A percentile compares a stretch with the other conserved stretches of the same genome.
phyloP scores from a whole-genome alignment of 176 grass and related monocot genomes.

The Cenchrus americanus region DNA sequence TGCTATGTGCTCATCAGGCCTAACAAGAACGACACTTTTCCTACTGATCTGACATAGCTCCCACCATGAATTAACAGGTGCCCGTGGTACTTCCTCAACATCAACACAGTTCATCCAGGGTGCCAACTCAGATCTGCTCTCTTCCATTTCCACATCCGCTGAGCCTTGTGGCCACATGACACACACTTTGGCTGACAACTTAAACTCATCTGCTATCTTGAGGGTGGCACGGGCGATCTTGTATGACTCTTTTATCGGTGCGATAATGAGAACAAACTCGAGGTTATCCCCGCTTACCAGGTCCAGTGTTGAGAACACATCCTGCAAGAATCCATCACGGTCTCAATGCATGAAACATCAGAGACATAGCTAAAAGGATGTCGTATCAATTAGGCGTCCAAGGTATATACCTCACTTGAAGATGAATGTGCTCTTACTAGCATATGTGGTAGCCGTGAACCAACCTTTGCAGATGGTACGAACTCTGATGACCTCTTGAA shows the following conservation, averaged over 20 bases:
- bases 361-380: neutral
- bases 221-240: constrained; percentile 57
- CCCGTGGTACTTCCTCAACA: constrained; percentile 59
- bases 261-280: constrained; percentile 82
- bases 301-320: constrained; percentile 72
- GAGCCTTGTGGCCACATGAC: constrained; percentile 80
- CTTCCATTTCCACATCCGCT: constrained; percentile 19
- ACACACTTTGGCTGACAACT: constrained; percentile 66
- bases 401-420: constrained; percentile 59
- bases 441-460: constrained; percentile 79
- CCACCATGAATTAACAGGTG: constrained; percentile 69
- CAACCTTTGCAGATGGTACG: constrained; percentile 70
- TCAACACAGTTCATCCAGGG: constrained; percentile 70
- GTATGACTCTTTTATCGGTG: constrained; percentile 74
- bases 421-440: constrained; percentile 46
- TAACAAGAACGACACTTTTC: constrained; percentile 69
- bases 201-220: constrained; percentile 58
- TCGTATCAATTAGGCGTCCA: neutral
- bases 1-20: constrained; percentile 93
- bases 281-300: constrained; percentile 67
- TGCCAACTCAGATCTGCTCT: constrained; percentile 44
- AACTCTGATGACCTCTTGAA: constrained; percentile 61
- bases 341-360: neutral
- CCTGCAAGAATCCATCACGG: constrained; percentile 40
- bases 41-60: constrained; percentile 64